These are phyloP conservation scores for Ogataea degrootiae DNA, from an alignment of 805 yeast species.

Conservation along the genomic window DNA sequence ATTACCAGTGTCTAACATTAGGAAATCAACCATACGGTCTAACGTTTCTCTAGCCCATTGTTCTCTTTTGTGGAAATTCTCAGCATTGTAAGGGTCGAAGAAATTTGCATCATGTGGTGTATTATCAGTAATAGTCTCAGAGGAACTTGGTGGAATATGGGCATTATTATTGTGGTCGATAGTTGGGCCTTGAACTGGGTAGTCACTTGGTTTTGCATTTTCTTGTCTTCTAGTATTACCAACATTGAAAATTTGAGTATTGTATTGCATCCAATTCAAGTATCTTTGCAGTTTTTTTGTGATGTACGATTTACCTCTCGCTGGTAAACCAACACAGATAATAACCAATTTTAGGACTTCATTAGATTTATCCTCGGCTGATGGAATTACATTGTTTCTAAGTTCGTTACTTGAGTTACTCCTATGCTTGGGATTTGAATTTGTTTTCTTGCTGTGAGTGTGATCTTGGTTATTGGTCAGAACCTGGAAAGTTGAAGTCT, in stretches of 20 bases:
- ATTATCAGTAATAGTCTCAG: constrained; percentile 3
- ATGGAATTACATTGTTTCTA: neutral
- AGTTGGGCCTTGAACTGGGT: constrained; percentile 33
- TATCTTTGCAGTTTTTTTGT: constrained; percentile 60
- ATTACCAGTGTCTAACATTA: constrained; percentile 39
- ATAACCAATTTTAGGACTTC: constrained; percentile 49
- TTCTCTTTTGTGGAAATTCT: constrained; percentile 42
- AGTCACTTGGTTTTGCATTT: constrained; percentile 36
- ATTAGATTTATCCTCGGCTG: constrained; percentile 12
- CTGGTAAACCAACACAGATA: constrained; percentile 73
- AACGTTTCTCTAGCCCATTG: constrained; percentile 49
- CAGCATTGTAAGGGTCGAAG: constrained; percentile 40
- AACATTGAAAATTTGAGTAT: constrained; percentile 65
- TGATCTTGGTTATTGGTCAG: neutral
- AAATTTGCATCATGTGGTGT: constrained; percentile 36
- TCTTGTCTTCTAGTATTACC: constrained; percentile 66
- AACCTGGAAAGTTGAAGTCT: constrained; percentile 18
- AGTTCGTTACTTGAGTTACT: too few species aligned
- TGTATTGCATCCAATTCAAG: constrained; percentile 56
- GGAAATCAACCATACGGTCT: constrained; percentile 39
- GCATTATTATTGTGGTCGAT: constrained; percentile 2
- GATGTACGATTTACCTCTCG: constrained; percentile 70
- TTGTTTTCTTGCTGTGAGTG: neutral
- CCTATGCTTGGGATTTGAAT: neutral
- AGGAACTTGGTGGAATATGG: neutral